These are phyloP conservation scores for Cucurbita argyrosperma DNA, from an alignment of 306 rosid species.

Conservation along the genomic window DNA sequence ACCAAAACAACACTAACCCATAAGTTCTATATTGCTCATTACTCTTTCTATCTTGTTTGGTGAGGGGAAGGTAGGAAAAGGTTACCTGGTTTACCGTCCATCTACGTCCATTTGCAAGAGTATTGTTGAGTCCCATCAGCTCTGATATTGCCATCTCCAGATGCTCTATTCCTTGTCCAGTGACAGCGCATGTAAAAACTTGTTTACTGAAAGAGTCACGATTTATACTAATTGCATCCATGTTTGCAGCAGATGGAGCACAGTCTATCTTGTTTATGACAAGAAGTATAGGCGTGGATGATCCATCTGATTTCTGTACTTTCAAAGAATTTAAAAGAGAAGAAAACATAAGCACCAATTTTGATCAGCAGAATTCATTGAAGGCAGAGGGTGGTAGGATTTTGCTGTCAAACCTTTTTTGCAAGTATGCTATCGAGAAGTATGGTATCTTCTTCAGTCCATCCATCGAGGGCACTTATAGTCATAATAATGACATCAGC, in stretches of 20 bases:
- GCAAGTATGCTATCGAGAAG: slow-evolving; percentile 67
- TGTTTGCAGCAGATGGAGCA: slow-evolving; percentile 26
- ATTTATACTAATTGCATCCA: slow-evolving; percentile 21
- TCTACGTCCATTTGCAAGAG: slow-evolving; percentile 56
- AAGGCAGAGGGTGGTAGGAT: neutral
- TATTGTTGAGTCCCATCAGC: slow-evolving; percentile 56
- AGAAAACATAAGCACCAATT: neutral
- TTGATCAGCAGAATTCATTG: neutral
- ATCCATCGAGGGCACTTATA: slow-evolving; percentile 74
- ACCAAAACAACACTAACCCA: neutral
- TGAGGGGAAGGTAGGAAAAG: neutral
- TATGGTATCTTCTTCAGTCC: slow-evolving; percentile 72
- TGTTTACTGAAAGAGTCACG: slow-evolving; percentile 33
- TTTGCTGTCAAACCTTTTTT: slow-evolving; percentile 31
- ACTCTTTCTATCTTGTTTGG: neutral
- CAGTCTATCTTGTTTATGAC: slow-evolving; percentile 83
- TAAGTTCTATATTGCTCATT: neutral
- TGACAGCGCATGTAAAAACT: slow-evolving; percentile 74
- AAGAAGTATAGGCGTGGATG: slow-evolving; percentile 63
- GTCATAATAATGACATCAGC: slow-evolving; percentile 84
- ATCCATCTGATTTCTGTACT: slow-evolving; percentile 47
- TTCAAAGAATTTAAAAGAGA: neutral
- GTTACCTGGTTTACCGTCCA: slow-evolving; percentile 91
- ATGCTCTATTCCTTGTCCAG: slow-evolving; percentile 78
- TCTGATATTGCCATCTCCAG: slow-evolving; percentile 65